These are phyloP conservation scores for Actinidia arguta DNA, from an alignment of 179 eudicot species.

Conservation along the genomic window DNA sequence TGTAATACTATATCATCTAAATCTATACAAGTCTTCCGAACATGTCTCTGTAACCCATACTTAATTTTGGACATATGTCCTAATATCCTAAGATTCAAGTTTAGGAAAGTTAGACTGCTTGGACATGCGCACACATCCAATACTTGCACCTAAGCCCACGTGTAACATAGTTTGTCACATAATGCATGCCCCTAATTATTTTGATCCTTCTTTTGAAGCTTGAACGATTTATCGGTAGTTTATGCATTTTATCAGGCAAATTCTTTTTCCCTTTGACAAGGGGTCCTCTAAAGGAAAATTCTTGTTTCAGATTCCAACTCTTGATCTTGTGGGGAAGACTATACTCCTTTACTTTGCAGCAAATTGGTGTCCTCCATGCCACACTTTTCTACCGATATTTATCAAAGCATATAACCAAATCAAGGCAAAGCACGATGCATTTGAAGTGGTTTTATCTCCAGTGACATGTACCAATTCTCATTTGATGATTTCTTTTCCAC, in stretches of 20 bases:
- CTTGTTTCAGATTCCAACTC: conserved; percentile 57
- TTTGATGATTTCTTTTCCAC: conserved; percentile 62
- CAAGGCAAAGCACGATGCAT: conserved; percentile 47
- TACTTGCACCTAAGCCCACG: no score
- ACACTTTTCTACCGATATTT: conserved; percentile 71
- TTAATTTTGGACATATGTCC: no score
- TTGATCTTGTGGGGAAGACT: conserved; percentile 74
- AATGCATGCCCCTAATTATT: neutral
- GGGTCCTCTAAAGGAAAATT: neutral
- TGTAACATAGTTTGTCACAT: no score
- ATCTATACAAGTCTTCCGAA: no score
- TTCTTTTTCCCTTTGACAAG: neutral
- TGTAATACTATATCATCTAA: no score
- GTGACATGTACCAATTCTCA: conserved; percentile 59
- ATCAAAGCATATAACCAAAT: conserved; percentile 63
- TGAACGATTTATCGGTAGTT: neutral
- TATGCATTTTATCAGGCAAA: neutral
- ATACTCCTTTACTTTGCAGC: conserved; percentile 87
- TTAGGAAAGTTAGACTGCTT: no score
- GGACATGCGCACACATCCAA: no score
- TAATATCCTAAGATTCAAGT: no score
- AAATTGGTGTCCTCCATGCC: conserved; percentile 90
- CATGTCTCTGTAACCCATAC: no score
- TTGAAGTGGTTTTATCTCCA: conserved; percentile 75
- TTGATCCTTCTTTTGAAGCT: neutral